A percentile compares a stretch with the other conserved stretches of the same genome.
Evolutionary conservation across 75 land plant genomes (phyloP).

Genomic region (Chamaecyparis obtusa): DNA sequence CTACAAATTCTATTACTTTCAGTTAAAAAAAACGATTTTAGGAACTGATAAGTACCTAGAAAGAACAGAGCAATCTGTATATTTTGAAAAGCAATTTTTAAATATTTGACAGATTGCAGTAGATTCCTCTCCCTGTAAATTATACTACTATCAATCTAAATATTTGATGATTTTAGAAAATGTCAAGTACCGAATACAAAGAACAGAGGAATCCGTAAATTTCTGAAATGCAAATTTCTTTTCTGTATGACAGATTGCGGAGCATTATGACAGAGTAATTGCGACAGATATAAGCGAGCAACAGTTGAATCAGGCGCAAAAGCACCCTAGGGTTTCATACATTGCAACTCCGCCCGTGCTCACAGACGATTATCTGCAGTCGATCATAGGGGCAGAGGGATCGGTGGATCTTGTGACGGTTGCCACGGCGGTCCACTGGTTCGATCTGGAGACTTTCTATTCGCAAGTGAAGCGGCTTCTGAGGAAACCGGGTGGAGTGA

Average conservation of each 20-base stretch:
- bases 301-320: constrained; percentile 23
- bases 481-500: constrained; percentile 24
- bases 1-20: too few relatives aligned
- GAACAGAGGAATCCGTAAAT: too few relatives aligned
- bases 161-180: too few relatives aligned
- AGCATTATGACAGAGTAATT: constrained; percentile 29
- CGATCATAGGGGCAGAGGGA: constrained; percentile 18
- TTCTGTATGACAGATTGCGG: constrained; percentile 16
- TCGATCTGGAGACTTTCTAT: constrained; percentile 34
- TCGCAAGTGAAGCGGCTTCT: constrained; percentile 21
- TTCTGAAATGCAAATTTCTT: background rate
- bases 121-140: too few relatives aligned
- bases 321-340: constrained; percentile 22
- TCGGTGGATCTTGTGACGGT: constrained; percentile 31
- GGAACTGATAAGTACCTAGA: too few relatives aligned
- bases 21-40: too few relatives aligned
- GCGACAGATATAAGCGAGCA: constrained; percentile 33
- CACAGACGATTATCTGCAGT: background rate
- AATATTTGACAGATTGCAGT: too few relatives aligned
- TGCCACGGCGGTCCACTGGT: constrained; percentile 46
- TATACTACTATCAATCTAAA: too few relatives aligned
- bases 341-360: background rate
- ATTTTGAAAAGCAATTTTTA: too few relatives aligned
- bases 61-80: too few relatives aligned
- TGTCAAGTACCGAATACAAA: too few relatives aligned